Base-by-base conservation (phyloP, 805 yeast genomes). In the Torulaspora quercuum region DNA sequence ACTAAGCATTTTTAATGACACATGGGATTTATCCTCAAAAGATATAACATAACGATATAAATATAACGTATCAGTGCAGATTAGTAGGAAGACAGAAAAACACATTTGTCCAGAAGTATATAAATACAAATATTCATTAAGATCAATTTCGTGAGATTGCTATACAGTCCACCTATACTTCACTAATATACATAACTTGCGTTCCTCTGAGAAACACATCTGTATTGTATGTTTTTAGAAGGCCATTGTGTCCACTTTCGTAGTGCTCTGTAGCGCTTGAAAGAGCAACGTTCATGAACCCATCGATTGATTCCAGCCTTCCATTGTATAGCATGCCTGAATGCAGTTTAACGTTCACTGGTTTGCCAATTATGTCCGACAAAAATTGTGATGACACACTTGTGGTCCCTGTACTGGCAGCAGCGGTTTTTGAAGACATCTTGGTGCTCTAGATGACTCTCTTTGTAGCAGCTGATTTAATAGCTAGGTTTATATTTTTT, bases 201-300 rank as follows among this genome's bases (percentile, higher is more conserved):
- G 63, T 58, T 10, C 66, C 66, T 42, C 66, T 58, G 9, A 61
- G 45, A 35, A 61, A 60, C 3, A 61, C 60, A 25, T 61, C 66
- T 16, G 53, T 53, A 23, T 50, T 46, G 30, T 60, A 61, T 16
- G 48, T 53, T 22, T 50, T 57, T 17, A 61, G 39, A 10, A 57
- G 41, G 6, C 63, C 64, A 33, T 59, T 57, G 7, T 45, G 45
- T 11, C 46, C 49, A 21, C 44, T 53, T 35, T 60, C 65, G 33
- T 56, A 61, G 37, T 59, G 64, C 36, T 92, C 98, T 30, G 76
- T 70, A 3, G 95, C 78, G 43, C 79, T 73, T 37, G 83, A 87
- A 46, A 92, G 70, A 2, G 90, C 95, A 32, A 92, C 82, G 64
- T 92, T 92, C 96, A 92, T 88, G 67, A 80, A 92, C 6, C 97